Percentiles rank a stretch among this genome's conserved stretches.
Conservation (phyloP, 805 yeast species). For the Pichia paraexigua region DNA sequence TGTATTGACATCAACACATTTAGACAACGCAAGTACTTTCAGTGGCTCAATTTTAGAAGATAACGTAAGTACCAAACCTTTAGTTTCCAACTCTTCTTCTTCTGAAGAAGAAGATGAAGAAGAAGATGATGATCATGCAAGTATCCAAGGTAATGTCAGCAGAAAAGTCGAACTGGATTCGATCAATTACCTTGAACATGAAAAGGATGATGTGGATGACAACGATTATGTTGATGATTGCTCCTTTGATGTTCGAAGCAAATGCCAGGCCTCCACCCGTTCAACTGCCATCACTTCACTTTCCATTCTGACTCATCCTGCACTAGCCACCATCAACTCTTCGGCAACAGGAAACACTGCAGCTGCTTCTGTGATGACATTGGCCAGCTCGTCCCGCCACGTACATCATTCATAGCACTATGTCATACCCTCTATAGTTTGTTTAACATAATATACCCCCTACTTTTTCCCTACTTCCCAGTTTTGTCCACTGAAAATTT, state of each 20-base stretch:
- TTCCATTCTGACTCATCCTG: conserved; percentile 2
- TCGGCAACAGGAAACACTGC: not conserved
- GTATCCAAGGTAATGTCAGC: not conserved
- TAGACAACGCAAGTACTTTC: conserved; percentile 1
- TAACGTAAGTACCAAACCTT: conserved; percentile 37
- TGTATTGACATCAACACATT: not conserved
- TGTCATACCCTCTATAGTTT: not conserved
- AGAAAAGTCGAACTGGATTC: not conserved
- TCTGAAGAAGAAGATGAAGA: conserved; percentile 8
- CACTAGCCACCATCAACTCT: conserved; percentile 2
- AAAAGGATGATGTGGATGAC: not conserved
- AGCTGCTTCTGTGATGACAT: conserved; percentile 5
- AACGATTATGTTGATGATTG: not conserved
- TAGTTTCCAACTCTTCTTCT: conserved; percentile 34
- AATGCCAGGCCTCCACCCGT: conserved; percentile 2
- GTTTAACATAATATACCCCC: not conserved
- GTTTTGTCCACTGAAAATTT: not conserved
- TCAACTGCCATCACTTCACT: conserved; percentile 9
- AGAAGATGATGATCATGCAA: not conserved
- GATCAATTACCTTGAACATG: not conserved
- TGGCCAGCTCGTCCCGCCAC: conserved; percentile 7
- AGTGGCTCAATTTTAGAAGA: conserved; percentile 9
- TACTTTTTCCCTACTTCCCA: not conserved
- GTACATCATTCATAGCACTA: not conserved
- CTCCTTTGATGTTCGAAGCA: conserved; percentile 5